A percentile compares a stretch with the other conserved stretches of the same genome.
phyloP scores from a whole-genome alignment of 495 filamentous ascomycete species.

The Penicillium pancosmium region DNA sequence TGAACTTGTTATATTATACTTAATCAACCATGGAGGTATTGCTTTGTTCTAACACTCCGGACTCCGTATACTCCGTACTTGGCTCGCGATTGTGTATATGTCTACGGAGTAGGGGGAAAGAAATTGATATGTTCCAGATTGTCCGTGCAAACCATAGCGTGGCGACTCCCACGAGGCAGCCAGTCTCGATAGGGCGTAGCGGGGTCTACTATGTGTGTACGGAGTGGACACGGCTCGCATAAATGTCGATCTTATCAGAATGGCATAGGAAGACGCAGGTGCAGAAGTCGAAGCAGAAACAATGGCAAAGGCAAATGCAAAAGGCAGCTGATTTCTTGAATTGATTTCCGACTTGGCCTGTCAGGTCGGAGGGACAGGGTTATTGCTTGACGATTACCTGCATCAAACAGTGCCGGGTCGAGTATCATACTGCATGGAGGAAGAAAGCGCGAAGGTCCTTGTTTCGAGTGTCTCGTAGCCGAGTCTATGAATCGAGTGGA shows the following conservation, averaged over 20 bases:
- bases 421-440: no score
- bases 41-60: no score
- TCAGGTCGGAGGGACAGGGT: neutral
- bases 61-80: neutral
- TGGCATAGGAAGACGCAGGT: neutral
- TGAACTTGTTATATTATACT: no score
- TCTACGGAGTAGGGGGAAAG: neutral
- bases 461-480: no score
- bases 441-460: no score
- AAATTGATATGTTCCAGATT: neutral
- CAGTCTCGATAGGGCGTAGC: neutral
- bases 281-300: no score
- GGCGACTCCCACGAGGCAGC: constrained; percentile 1
- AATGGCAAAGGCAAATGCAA: no score
- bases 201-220: neutral
- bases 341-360: neutral
- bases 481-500: no score
- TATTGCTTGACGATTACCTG: neutral
- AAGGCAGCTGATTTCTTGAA: no score
- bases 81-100: neutral
- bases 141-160: neutral
- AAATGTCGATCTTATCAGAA: neutral
- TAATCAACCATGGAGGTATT: no score
- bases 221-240: neutral
- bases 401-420: neutral